Conservation (phyloP, 1,284 basidiomycete species). For the Fistulina hepatica region DNA sequence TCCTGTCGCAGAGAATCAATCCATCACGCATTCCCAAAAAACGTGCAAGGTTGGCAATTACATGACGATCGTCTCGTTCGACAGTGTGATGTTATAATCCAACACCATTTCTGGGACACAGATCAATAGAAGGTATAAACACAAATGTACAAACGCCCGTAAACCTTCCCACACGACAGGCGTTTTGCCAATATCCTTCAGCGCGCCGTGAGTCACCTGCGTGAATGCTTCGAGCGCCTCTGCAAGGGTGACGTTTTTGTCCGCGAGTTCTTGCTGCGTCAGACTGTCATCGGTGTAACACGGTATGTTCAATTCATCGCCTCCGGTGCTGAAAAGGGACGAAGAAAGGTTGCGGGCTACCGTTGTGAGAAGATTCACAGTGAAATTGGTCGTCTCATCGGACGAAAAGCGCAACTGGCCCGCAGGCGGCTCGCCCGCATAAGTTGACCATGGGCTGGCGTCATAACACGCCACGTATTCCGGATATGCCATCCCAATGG, state of each 20-base stretch:
- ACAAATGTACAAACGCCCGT: neutral
- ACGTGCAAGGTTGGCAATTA: conserved; percentile 20
- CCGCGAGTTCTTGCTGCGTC: conserved; percentile 42
- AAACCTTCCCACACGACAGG: conserved; percentile 36
- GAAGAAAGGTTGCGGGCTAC: conserved; percentile 37
- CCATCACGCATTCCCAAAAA: neutral
- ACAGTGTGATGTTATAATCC: conserved; percentile 48
- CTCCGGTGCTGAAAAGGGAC: conserved; percentile 65
- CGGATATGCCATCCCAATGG: conserved; percentile 54
- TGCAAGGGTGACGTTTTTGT: conserved; percentile 25
- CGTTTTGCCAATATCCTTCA: conserved; percentile 27
- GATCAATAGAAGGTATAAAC: conserved; percentile 3
- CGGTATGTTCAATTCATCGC: conserved; percentile 68
- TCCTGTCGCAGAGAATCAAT: conserved; percentile 26
- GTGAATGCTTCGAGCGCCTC: conserved; percentile 6
- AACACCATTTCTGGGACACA: conserved; percentile 57
- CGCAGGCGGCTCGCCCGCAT: conserved; percentile 68
- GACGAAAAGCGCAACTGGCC: conserved; percentile 70
- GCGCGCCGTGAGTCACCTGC: conserved; percentile 21
- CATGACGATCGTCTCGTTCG: conserved; percentile 62
- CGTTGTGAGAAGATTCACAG: conserved; percentile 31
- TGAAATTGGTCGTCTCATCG: conserved; percentile 32
- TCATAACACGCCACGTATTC: conserved; percentile 67
- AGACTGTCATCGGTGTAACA: conserved; percentile 52
- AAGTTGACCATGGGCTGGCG: conserved; percentile 49